These are phyloP conservation scores for Cenchrus americanus DNA, from an alignment of 176 grass and related monocot genomes.

Conservation along the genomic window DNA sequence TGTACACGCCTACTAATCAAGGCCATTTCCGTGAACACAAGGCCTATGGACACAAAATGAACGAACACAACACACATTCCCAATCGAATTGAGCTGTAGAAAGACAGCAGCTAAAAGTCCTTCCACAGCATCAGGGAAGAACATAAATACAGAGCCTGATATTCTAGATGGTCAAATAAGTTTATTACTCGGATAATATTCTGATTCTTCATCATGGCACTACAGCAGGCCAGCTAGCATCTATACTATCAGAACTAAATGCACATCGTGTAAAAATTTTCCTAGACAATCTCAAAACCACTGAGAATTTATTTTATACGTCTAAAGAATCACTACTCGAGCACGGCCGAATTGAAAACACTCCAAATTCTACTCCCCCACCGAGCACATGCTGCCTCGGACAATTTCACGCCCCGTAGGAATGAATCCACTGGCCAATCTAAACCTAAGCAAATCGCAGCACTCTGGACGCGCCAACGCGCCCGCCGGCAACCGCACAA, in stretches of 20 bases:
- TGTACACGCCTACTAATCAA: not conserved
- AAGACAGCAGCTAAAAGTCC: not conserved
- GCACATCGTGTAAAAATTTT: not conserved
- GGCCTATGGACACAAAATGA: not conserved
- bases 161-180: not conserved
- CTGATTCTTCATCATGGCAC: not conserved
- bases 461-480: not conserved
- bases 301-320: not conserved
- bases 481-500: not conserved
- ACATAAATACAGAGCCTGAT: not conserved
- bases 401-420: not conserved
- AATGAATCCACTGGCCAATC: not conserved
- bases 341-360: not conserved
- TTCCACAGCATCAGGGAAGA: not conserved
- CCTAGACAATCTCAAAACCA: not conserved
- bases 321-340: not conserved
- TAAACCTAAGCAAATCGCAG: not conserved
- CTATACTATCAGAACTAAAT: not conserved
- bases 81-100: slow-evolving; percentile 8
- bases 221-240: not conserved
- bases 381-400: not conserved
- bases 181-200: too few species aligned
- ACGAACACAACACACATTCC: not conserved
- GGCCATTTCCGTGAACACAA: not conserved
- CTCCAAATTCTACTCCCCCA: not conserved